Evolutionary conservation across 2,329 filamentous ascomycete species (phyloP), one percentile per base, ranked within the genome.

Genomic region (Zelopaecilomyces penicillatus): DNA sequence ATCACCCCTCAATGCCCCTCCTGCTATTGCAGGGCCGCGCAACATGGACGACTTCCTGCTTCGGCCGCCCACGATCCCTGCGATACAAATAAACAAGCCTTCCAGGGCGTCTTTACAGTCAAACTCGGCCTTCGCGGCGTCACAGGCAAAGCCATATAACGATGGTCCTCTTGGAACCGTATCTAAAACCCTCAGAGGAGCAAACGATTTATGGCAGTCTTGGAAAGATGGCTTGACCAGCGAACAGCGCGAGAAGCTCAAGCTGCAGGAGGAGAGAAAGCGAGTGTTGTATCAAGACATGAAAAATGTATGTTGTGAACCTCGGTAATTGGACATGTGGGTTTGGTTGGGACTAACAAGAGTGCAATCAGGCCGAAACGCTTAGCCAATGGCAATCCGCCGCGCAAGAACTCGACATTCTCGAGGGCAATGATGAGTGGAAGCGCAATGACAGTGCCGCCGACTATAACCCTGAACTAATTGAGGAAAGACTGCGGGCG

Each of bases 351-450:
- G 39, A 19, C n/a, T 37, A 26, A 12, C 30, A 19, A 39, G 29
- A 30, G 10, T n/a, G 5, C 41, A 5, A 5, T 5, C 28, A 87
- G 81, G 85, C 87, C 49, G 74, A 78, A 47, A 78, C 78, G 1
- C 75, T 82, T 53, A 67, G 74, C 41, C 80, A 89, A 58, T 96
- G 90, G 88, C 76, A 82, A 53, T 69, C 69, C 11, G 84, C 86
- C 7, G 90, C 90, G 3, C 73, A 73, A 37, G 83, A 90, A 57
- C 76, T 96, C 37, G 90, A 96, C 59, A 62, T 73, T 7, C 68
- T 95, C 10, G 87, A 95, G 60, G 82, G 82, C 38, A 88, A 91
- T 57, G 82, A 91, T 52, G 66, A 71, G 29, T 95, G 90, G 90
- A 95, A 95, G 61, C 62, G 71, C 30, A 78, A 86, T 41, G 65